Conservation (phyloP, 305 asterid species). For the Fraxinus latifolia region DNA sequence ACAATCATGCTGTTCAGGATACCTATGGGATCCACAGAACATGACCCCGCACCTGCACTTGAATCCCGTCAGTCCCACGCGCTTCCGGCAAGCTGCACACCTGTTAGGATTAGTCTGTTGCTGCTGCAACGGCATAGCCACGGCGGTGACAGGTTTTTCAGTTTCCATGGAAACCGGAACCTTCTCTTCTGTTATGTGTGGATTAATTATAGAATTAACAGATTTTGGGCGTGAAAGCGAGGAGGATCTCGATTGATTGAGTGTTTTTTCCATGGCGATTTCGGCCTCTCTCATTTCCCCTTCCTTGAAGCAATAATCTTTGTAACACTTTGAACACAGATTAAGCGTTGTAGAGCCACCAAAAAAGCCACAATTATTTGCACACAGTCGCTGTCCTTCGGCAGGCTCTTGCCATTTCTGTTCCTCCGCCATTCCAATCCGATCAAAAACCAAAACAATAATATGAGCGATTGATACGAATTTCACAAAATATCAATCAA, state of each 20-base stretch:
- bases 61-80: constrained; percentile 49
- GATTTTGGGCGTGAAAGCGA: neutral
- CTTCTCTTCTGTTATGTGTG: neutral
- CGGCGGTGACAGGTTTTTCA: neutral
- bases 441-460: neutral
- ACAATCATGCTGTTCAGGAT: constrained; percentile 54
- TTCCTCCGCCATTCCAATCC: constrained; percentile 46
- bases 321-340: constrained; percentile 53
- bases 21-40: constrained; percentile 53
- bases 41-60: constrained; percentile 7
- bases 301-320: constrained; percentile 33
- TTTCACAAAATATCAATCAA: constrained; percentile 16
- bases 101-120: constrained; percentile 15
- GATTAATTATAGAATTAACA: neutral
- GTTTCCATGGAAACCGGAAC: neutral
- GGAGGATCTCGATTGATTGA: constrained; percentile 18
- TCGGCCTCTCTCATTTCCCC: constrained; percentile 32
- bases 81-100: constrained; percentile 42
- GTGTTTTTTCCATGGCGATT: constrained; percentile 30
- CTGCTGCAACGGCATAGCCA: neutral
- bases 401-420: constrained; percentile 42
- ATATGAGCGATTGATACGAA: constrained; percentile 33
- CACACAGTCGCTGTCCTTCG: constrained; percentile 38
- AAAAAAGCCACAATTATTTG: constrained; percentile 53
- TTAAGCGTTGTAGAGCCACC: constrained; percentile 43